These are phyloP conservation scores for Talaromyces borbonicus DNA, from an alignment of 495 filamentous ascomycete genomes.

Conservation along the genomic window DNA sequence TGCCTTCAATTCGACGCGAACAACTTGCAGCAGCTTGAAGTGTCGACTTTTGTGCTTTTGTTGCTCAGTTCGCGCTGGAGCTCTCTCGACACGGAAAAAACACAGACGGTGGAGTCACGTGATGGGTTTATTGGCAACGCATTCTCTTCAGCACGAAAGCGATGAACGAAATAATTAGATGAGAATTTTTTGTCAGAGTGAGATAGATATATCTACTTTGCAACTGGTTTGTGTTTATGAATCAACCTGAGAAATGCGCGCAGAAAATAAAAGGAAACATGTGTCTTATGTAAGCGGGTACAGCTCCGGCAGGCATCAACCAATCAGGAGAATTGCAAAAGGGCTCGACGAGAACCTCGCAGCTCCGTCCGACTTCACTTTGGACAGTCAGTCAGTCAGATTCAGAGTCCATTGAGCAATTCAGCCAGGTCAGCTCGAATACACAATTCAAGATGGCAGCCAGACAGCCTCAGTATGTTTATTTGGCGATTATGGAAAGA, in stretches of 20 bases:
- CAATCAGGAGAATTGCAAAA: slow-evolving; percentile 25
- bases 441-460: slow-evolving; percentile 36
- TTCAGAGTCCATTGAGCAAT: too few relatives aligned
- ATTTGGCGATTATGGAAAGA: neutral
- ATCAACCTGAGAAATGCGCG: too few relatives aligned
- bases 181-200: too few relatives aligned
- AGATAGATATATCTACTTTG: too few relatives aligned
- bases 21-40: too few relatives aligned
- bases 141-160: neutral
- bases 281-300: slow-evolving; percentile 8
- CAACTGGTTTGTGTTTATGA: too few relatives aligned
- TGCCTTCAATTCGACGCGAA: neutral
- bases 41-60: too few relatives aligned
- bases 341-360: slow-evolving; percentile 12
- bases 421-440: slow-evolving; percentile 9
- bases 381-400: too few relatives aligned
- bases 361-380: slow-evolving; percentile 8
- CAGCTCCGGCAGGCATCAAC: slow-evolving; percentile 6
- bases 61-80: slow-evolving; percentile 14
- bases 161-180: neutral
- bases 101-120: slow-evolving; percentile 22
- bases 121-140: slow-evolving; percentile 3
- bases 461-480: slow-evolving; percentile 38
- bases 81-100: slow-evolving; percentile 15
- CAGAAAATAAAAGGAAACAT: too few relatives aligned